Evolutionary conservation across 192 early-diverging fungal genomes (phyloP), one percentile per base, ranked within the genome.

Genomic region (Phlyctochytrium planicorne): DNA sequence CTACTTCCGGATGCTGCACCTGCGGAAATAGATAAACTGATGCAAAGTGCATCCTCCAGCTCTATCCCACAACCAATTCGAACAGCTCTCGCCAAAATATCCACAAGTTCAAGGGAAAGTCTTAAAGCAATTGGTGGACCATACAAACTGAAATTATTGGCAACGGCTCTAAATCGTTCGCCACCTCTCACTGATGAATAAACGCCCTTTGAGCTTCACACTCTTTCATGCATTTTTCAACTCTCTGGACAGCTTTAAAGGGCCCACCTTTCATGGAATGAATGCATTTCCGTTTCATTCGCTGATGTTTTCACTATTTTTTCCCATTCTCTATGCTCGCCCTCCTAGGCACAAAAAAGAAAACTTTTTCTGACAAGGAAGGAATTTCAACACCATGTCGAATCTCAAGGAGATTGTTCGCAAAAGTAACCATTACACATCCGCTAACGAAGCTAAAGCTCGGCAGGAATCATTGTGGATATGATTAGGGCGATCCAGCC

Each of bases 401-500:
- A 10, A 57, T 20, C 10, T 57, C 20, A 57, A 29, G 25, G 55
- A 57, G 55, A 6, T 25, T 36, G 34, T 0, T 32, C 60, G 31
- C n/a, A 12, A 60, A 3, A 67, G 32, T 14, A 59, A 32, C n/a
- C 59, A 67, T 23, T 10, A 57, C 25, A 27, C 12, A 10, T 12
- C 4, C 6, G 10, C 27, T 20, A 27, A 57, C 25, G 6, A 27
- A 57, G 14, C 27, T 57, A 6, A 34, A 50, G n/a, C n/a, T n/a
- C n/a, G n/a, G n/a, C n/a, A 78, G 76, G 72, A 56, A 72, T 82
- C 55, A 55, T 82, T 40, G 70, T 89, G 57, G 91, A 93, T 57
- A 90, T 90, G 81, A 89, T 94, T 66, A 80, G 84, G 71, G 80
- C 90, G 0, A 82, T 92, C 25, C 83, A 91, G 65, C 88, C 90